Base-by-base conservation (phyloP, 495 filamentous ascomycete genomes). In the Podospora fimiseda region DNA sequence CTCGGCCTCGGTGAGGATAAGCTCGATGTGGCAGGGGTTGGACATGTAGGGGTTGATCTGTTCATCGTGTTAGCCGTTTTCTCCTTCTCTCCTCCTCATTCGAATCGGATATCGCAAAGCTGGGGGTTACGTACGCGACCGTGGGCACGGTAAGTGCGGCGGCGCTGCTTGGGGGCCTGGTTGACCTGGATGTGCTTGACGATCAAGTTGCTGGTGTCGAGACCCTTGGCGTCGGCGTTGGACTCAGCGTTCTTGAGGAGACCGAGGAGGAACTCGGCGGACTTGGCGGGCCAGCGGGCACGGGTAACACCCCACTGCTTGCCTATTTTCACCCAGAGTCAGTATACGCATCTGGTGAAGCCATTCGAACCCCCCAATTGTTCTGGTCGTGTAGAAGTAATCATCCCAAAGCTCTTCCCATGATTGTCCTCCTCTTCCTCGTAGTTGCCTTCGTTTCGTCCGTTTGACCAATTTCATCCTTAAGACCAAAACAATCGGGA, bases 161-260 rank as follows among this genome's bases (percentile, higher is more conserved):
- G 83, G 68, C 93, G 82, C 77, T 95, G 90, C 84, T 96, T 96
- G 65, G 93, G 93, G 56, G 93, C 93, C 80, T 99, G 93, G 84
- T 97, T 97, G 79, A 97, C 94, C 78, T 97, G 93, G 77, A 99
- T 97, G 82, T 95, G 93, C 86, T 95, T 94, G 73, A 99, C 87
- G 66, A 96, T 77, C 59, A 99, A 81, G 79, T 90, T 94, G 78
- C 84, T 82, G 64, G 89, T 96, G 76, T 99, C 93, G 63, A 99
- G 89, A 71, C 94, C 93, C 83, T 97, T 97, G 74, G 88, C 87
- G 65, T 97, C 94, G 69, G 93, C 93, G 76, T 99, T 99, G 76
- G 93, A 86, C 82, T 96, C 93, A 53, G 93, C 93, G 76, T 99
- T 99, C 83, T 91, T 95, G 64, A 99, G 88, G 57, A 99, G 87